Evolutionary conservation across 2,329 filamentous ascomycete species (phyloP).

Genomic region (Sphaerulina musiva): DNA sequence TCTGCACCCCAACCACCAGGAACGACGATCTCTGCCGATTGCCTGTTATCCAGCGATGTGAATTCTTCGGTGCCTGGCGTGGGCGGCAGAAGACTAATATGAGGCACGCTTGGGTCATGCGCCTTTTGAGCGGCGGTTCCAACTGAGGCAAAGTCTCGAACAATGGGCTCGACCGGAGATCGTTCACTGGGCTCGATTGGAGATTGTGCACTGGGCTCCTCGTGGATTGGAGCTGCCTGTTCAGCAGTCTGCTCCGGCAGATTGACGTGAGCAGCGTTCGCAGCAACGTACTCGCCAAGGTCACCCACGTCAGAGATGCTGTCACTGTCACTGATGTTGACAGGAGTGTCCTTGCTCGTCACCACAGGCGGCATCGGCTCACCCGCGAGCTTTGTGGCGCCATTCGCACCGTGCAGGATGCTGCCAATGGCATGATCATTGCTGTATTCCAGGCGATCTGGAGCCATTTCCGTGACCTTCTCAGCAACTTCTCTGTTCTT

Average conservation of each 20-base stretch:
- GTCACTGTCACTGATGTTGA: slow-evolving; percentile 48
- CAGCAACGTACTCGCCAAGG: slow-evolving; percentile 1
- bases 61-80: slow-evolving; percentile 31
- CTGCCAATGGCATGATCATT: slow-evolving; percentile 55
- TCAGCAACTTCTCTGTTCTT: slow-evolving; percentile 45
- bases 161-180: slow-evolving; percentile 13
- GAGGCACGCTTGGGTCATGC: slow-evolving; percentile 21
- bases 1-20: slow-evolving; percentile 27
- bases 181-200: slow-evolving; percentile 7
- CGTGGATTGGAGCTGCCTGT: slow-evolving; percentile 2
- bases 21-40: slow-evolving; percentile 24
- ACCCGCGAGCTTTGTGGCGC: slow-evolving; percentile 38
- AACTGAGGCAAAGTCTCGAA: slow-evolving; percentile 23
- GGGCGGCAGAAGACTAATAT: slow-evolving; percentile 33
- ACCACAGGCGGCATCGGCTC: slow-evolving; percentile 66
- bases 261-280: slow-evolving; percentile 7
- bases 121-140: slow-evolving; percentile 8
- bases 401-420: slow-evolving; percentile 49
- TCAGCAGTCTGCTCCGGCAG: slow-evolving; percentile 11
- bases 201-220: slow-evolving; percentile 4
- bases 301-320: slow-evolving; percentile 5
- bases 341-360: slow-evolving; percentile 60
- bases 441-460: slow-evolving; percentile 46
- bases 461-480: slow-evolving; percentile 44
- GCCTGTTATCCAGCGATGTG: slow-evolving; percentile 19